Evolutionary conservation across 768 basidiomycete genomes (phyloP), one percentile per base, ranked within the genome.

Genomic region (Mycena galericulata): DNA sequence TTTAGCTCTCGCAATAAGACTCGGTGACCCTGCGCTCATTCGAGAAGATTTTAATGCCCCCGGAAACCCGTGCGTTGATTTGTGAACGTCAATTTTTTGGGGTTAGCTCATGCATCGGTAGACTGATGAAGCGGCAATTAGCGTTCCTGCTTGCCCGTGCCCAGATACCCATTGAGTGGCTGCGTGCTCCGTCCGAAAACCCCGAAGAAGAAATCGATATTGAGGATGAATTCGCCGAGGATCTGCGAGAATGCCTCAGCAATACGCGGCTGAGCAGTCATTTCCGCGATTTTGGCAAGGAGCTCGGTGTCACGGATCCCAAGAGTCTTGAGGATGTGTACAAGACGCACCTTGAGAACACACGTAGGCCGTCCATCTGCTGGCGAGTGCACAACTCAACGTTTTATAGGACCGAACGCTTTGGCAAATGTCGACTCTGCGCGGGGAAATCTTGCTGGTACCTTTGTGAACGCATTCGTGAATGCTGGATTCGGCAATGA

Each of bases 401-500:
- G 94, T 9, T 17, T 26, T 38, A 14, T 66, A 93, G 92, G 91
- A 69, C 83, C 90, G 32, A 86, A 89, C 27, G 82, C 91, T 15
- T 87, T 90, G 3, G 85, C 92, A 0, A 93, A 90, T 66, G 90
- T 98, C 53, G 97, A 98, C 75, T 98, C 97, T 8, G 97, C 98
- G 26, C 88, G 94, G 65, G 96, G 92, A 47, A 99, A 98, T 79
- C 81, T 99, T 65, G 97, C 98, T 0, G 94, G 96, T 4, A 98
- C 97, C 1, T 99, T 99, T 71, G 98, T 99, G 69, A 99, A 99
- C 75, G 98, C 96, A 1, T 99, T 99, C 68, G 97, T 98, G 58
- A 99, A 99, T 75, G 97, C 96, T 47, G 98, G 97, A 0, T 99
- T 97, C 75, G 96, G 96, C 26, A 99, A 99, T 77, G 98, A 99